A percentile compares a stretch with the other conserved stretches of the same genome.
These are phyloP conservation scores for Coelastrella sp. DNA, from an alignment of 139 green algal species.

Conservation along the genomic window DNA sequence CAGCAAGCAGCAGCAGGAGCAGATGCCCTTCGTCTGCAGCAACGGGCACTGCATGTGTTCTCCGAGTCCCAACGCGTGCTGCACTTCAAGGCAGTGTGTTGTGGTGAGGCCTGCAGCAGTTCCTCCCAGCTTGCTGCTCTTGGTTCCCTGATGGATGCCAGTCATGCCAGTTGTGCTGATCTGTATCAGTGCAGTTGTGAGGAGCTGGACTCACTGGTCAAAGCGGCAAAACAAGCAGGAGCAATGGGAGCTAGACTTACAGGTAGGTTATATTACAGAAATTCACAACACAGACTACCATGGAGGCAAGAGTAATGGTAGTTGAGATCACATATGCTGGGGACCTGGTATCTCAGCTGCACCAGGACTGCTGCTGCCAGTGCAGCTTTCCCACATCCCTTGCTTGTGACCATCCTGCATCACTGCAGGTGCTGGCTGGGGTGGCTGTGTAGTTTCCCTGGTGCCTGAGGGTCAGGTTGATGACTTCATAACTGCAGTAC, in stretches of 20 bases:
- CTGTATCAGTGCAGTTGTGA: conserved; percentile 93
- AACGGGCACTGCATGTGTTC: conserved; percentile 87
- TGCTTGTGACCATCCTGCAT: background rate
- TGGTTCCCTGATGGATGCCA: conserved; percentile 89
- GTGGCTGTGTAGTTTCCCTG: conserved; percentile 92
- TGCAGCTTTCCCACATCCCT: no score
- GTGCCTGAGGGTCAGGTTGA: conserved; percentile 62
- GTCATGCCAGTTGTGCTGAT: conserved; percentile 85
- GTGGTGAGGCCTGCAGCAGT: background rate
- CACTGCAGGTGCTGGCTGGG: conserved; percentile 88
- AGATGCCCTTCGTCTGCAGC: conserved; percentile 64
- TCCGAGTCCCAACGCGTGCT: conserved; percentile 82
- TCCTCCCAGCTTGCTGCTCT: conserved; percentile 77
- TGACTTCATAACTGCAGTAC: conserved; percentile 67
- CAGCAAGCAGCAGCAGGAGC: conserved; percentile 12
- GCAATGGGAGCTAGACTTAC: conserved; percentile 90
- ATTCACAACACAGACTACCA: background rate
- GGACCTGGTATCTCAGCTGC: no score
- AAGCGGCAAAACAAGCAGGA: conserved; percentile 65
- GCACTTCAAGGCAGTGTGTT: conserved; percentile 75
- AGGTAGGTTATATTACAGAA: conserved; percentile 45
- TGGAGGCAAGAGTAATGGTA: no score
- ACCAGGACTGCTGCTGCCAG: no score
- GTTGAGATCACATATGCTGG: no score
- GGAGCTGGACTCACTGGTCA: conserved; percentile 92